phyloP scores from a whole-genome alignment of 1,284 basidiomycete genomes.

The Cutaneotrichosporon cavernicola region DNA sequence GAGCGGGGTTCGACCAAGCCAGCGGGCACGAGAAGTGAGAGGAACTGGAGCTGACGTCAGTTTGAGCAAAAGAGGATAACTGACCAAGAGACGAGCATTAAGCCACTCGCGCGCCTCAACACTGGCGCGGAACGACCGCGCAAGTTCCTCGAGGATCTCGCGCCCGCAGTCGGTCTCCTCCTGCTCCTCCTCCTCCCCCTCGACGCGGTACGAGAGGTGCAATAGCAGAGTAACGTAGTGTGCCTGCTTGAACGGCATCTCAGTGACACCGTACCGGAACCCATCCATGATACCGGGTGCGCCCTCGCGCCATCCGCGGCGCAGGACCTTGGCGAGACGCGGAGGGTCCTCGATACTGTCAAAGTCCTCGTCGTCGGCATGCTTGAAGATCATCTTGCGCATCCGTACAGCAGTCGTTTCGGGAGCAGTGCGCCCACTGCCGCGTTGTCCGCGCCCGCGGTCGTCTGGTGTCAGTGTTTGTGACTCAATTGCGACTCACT shows the following conservation, averaged over 20 bases:
- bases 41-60: slow-evolving; percentile 73
- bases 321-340: slow-evolving; percentile 66
- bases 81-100: slow-evolving; percentile 76
- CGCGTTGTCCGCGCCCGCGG: slow-evolving; percentile 30
- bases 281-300: slow-evolving; percentile 63
- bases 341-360: slow-evolving; percentile 64
- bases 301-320: slow-evolving; percentile 63
- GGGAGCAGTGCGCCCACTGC: slow-evolving; percentile 30
- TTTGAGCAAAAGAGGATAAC: slow-evolving; percentile 37
- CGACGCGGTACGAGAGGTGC: slow-evolving; percentile 60
- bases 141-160: slow-evolving; percentile 80
- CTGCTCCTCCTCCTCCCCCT: slow-evolving; percentile 36
- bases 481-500: slow-evolving; percentile 27
- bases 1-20: slow-evolving; percentile 72
- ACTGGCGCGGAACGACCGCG: slow-evolving; percentile 78
- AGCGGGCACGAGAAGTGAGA: slow-evolving; percentile 76
- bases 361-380: slow-evolving; percentile 67
- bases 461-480: slow-evolving; percentile 22
- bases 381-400: slow-evolving; percentile 66
- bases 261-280: slow-evolving; percentile 73
- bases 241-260: slow-evolving; percentile 87
- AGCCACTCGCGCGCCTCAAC: slow-evolving; percentile 85
- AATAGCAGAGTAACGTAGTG: slow-evolving; percentile 80
- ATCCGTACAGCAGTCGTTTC: slow-evolving; percentile 73
- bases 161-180: slow-evolving; percentile 61